Conservation (phyloP, 2,329 filamentous ascomycete species). For the Sordariomycetes sp. region DNA sequence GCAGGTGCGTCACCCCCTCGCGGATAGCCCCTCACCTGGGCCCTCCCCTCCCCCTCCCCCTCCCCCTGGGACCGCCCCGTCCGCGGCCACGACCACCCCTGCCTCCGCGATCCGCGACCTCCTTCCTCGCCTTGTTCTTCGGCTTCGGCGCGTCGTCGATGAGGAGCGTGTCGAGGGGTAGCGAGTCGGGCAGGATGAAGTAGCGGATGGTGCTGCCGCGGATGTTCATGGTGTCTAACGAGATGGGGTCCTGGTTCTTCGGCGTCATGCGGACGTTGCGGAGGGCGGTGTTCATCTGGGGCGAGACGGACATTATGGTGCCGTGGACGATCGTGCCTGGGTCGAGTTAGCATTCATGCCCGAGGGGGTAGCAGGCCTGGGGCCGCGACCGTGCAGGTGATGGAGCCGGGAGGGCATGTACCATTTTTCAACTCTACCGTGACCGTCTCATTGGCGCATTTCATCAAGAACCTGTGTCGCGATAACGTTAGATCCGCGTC, state of each 20-base stretch:
- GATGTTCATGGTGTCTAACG: constrained; percentile 92
- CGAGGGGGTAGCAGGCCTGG: not conserved
- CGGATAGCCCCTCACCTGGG: not conserved
- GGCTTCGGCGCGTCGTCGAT: constrained; percentile 97
- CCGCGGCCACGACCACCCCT: constrained; percentile 46
- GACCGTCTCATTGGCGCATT: constrained; percentile 97
- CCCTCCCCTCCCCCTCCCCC: constrained; percentile 19
- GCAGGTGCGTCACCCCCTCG: not conserved
- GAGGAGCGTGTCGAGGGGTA: constrained; percentile 88
- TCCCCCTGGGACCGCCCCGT: constrained; percentile 42
- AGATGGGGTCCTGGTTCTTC: constrained; percentile 75
- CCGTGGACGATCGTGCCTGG: constrained; percentile 90
- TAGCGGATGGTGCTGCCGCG: constrained; percentile 94
- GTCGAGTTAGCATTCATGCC: not conserved
- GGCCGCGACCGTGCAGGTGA: not conserved
- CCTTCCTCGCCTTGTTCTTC: constrained; percentile 99
- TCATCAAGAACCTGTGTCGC: constrained; percentile 82
- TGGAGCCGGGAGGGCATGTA: constrained; percentile 26
- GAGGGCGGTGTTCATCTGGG: constrained; percentile 96
- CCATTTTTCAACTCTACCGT: constrained; percentile 98
- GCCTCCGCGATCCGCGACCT: constrained; percentile 51
- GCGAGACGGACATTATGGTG: constrained; percentile 92
- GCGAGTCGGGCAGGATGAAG: constrained; percentile 89
- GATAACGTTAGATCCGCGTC: constrained; percentile 5
- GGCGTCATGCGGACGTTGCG: constrained; percentile 95